Base-by-base conservation (phyloP, 495 filamentous ascomycete species). In the Apiosordaria backusii region DNA sequence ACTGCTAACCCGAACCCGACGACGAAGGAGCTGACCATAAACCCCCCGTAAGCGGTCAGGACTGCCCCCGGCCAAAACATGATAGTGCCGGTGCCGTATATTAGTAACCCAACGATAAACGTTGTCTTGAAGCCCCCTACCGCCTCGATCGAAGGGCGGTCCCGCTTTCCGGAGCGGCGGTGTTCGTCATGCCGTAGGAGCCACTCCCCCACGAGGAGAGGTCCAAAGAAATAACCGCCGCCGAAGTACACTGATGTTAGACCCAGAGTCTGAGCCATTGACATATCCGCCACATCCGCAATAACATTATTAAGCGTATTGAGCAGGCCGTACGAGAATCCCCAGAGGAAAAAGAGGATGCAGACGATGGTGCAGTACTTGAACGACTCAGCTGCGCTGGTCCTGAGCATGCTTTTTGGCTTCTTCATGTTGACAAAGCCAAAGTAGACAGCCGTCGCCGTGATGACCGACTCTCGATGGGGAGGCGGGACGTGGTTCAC, bases 281-380 rank as follows among this genome's bases (percentile, higher is more conserved):
- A 72, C 64, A 81, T 75, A 27, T 68, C 70, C 5, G 79, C 76
- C 7, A 86, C 74, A 23, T 65, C 60, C 22, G 61, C 60, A 10
- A 61, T 57, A 19, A 29, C 59, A 45, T 54, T 63, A 57, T 60
- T 71, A 66, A 68, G 52, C 5, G 63, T 66, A 55, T 93, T 91
- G 58, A 93, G 81, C 0, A 88, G 84, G 64, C 90, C 90, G 74
- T 94, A 93, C 2, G 89, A 86, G 69, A 94, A 92, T 0, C 91
- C 91, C 91, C 90, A 93, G 6, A 95, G 81, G 76, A 96, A 93
- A 77, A 93, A 94, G 3, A 94, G 80, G 62, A 92, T 80, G 7
- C 89, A 92, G 58, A 90, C 88, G 40, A 92, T 75, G 26, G 77
- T 75, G 70, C 81, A 81, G 66, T 84, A 84, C 64, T 76, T 81